phyloP scores from a whole-genome alignment of 768 basidiomycete genomes.

The Thelephora ganbajun region DNA sequence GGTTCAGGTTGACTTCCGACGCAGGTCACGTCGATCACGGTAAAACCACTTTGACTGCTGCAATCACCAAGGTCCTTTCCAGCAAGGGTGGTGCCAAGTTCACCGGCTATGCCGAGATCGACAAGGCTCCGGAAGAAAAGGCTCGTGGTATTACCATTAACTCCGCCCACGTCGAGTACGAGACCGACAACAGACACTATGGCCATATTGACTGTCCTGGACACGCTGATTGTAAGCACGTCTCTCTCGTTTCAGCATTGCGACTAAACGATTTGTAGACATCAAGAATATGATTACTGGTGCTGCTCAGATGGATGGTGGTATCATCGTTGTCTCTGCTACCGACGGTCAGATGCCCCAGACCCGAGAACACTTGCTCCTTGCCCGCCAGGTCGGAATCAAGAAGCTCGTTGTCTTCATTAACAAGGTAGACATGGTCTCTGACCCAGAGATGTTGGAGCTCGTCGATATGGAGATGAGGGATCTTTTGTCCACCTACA shows the following conservation, averaged over 20 bases:
- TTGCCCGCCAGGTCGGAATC: constrained; percentile 96
- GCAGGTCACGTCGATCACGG: constrained; percentile 93
- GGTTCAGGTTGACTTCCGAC: neutral
- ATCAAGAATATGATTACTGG: constrained; percentile 99
- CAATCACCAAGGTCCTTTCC: constrained; percentile 88
- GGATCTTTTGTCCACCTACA: constrained; percentile 81
- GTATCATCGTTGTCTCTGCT: constrained; percentile 93
- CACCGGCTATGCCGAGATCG: constrained; percentile 93
- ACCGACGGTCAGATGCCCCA: constrained; percentile 99
- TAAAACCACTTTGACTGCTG: constrained; percentile 93
- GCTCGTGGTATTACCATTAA: constrained; percentile 99
- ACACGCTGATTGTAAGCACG: constrained; percentile 76
- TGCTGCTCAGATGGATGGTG: constrained; percentile 95
- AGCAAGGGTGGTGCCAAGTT: constrained; percentile 65
- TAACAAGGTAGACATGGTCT: constrained; percentile 96
- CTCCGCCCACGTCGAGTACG: constrained; percentile 97
- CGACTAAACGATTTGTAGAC: constrained; percentile 29
- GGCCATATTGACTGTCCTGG: constrained; percentile 98
- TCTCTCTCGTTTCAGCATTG: constrained; percentile 3
- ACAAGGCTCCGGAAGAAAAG: constrained; percentile 99
- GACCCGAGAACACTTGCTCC: constrained; percentile 93
- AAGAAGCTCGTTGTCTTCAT: constrained; percentile 97
- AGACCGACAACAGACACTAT: constrained; percentile 81
- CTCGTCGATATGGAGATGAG: constrained; percentile 99
- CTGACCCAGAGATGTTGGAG: constrained; percentile 96